Conservation (phyloP, 2,329 filamentous ascomycete genomes). For the Aspergillus fumigatiaffinis region DNA sequence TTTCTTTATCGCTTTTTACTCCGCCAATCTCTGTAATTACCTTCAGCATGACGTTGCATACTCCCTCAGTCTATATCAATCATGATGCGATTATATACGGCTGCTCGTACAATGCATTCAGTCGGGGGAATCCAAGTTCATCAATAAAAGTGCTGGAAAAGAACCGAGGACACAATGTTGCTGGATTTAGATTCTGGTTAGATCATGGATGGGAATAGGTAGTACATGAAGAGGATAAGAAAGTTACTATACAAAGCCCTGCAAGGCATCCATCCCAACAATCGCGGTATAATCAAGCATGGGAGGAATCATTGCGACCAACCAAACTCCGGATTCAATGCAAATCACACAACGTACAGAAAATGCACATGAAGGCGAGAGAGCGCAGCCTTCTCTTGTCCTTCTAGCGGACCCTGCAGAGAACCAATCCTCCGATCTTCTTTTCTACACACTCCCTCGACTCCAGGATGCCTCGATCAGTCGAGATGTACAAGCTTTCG, state of each 20-base stretch:
- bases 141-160: too few relatives aligned
- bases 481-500: slow-evolving; percentile 77
- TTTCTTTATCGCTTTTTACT: too few relatives aligned
- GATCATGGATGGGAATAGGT: slow-evolving; percentile 10
- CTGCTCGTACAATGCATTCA: too few relatives aligned
- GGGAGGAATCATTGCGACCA: slow-evolving; percentile 31
- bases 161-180: too few relatives aligned
- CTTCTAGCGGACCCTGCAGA: slow-evolving; percentile 60
- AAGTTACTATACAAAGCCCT: slow-evolving; percentile 36
- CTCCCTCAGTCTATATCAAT: too few relatives aligned
- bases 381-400: slow-evolving; percentile 5
- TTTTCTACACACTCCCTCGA: slow-evolving; percentile 75
- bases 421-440: slow-evolving; percentile 72
- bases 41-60: too few relatives aligned
- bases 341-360: slow-evolving; percentile 22
- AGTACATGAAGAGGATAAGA: slow-evolving; percentile 19
- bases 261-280: slow-evolving; percentile 30
- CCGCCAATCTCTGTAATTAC: too few relatives aligned
- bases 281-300: slow-evolving; percentile 26
- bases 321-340: slow-evolving; percentile 39
- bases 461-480: slow-evolving; percentile 75
- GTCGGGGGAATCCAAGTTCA: too few relatives aligned
- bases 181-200: not conserved
- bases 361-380: slow-evolving; percentile 11
- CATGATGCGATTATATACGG: too few relatives aligned